These are phyloP conservation scores for Rhizopogon vinicolor DNA, from an alignment of 768 basidiomycete genomes.

Conservation along the genomic window DNA sequence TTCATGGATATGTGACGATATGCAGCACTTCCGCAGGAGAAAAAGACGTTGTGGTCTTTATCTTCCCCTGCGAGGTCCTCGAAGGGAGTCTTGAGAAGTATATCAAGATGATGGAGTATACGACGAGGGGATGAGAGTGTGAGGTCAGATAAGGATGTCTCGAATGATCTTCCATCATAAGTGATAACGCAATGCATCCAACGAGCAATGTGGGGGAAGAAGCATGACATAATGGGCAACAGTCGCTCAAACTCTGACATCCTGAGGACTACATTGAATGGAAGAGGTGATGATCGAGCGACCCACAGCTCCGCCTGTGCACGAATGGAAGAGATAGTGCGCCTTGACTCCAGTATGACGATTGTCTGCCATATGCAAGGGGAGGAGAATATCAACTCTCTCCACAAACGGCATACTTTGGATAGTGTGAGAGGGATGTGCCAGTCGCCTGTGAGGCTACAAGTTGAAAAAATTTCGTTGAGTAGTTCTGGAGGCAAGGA, in stretches of 20 bases:
- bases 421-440: conserved; percentile 46
- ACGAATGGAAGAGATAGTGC: conserved; percentile 34
- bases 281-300: conserved; percentile 45
- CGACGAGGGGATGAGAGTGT: conserved; percentile 12
- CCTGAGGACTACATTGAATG: conserved; percentile 50
- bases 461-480: conserved; percentile 50
- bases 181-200: conserved; percentile 52
- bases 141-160: conserved; percentile 24
- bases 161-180: conserved; percentile 26
- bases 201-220: conserved; percentile 51
- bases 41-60: conserved; percentile 20
- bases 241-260: conserved; percentile 45
- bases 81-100: conserved; percentile 21
- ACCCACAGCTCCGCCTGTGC: conserved; percentile 52
- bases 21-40: conserved; percentile 29
- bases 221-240: conserved; percentile 59
- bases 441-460: conserved; percentile 37
- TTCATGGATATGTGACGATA: conserved; percentile 43
- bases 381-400: conserved; percentile 43
- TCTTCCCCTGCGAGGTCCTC: conserved; percentile 9
- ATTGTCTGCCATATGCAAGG: conserved; percentile 62
- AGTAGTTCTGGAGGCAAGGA: conserved; percentile 58
- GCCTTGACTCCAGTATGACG: conserved; percentile 39
- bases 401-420: conserved; percentile 58
- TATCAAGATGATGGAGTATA: conserved; percentile 24